Evolutionary conservation across 208 protist species (phyloP).

Genomic region (Wallacemonas sp.): DNA sequence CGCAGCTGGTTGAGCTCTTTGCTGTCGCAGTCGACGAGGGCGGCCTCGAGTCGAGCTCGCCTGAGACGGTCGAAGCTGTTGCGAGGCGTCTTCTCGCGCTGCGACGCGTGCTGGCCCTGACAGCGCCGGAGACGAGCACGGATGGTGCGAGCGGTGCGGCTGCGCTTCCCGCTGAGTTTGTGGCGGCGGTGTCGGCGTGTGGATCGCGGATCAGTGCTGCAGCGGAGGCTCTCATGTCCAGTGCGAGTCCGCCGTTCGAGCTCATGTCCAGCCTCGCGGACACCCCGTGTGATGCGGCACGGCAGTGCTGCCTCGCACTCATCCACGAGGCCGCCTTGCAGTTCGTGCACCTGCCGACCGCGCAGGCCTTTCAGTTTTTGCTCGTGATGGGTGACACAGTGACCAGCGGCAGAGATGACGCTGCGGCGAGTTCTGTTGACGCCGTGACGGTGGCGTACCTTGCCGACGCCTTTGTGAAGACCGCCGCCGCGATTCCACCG

Average conservation of each 20-base stretch:
- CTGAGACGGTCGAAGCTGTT: not conserved
- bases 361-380: slow-evolving; percentile 81
- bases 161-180: slow-evolving; percentile 21
- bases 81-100: not conserved
- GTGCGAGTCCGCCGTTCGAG: slow-evolving; percentile 34
- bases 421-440: slow-evolving; percentile 27
- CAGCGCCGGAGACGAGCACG: not conserved
- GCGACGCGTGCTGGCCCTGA: not conserved
- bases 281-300: slow-evolving; percentile 32
- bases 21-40: not conserved
- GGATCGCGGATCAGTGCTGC: slow-evolving; percentile 10
- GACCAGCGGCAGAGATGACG: slow-evolving; percentile 11
- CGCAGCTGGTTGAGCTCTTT: slow-evolving; percentile 4
- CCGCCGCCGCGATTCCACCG: slow-evolving; percentile 64
- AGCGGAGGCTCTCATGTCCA: slow-evolving; percentile 27
- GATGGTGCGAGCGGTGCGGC: not conserved
- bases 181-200: slow-evolving; percentile 20
- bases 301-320: slow-evolving; percentile 42
- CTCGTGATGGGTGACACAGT: slow-evolving; percentile 60
- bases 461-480: slow-evolving; percentile 72
- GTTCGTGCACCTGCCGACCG: slow-evolving; percentile 50
- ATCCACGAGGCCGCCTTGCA: slow-evolving; percentile 62
- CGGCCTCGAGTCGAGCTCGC: not conserved
- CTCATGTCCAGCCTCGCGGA: slow-evolving; percentile 37
- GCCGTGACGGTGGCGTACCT: slow-evolving; percentile 50